phyloP scores from a whole-genome alignment of 2,329 filamentous ascomycete species.

The Cercospora sp. region DNA sequence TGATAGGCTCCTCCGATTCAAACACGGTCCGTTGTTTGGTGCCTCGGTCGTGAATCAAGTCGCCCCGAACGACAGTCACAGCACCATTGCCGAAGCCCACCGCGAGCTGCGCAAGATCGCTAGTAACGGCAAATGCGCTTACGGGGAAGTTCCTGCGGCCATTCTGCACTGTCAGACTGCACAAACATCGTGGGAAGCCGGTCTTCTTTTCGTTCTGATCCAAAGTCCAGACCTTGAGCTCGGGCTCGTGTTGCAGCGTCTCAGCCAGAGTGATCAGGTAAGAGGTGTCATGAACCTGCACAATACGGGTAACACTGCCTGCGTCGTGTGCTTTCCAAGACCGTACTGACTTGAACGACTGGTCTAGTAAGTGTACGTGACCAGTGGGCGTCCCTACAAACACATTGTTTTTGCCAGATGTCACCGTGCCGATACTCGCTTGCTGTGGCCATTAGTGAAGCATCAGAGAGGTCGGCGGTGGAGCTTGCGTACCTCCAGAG shows the following conservation, averaged over 20 bases:
- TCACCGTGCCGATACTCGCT: conserved; percentile 75
- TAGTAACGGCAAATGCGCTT: conserved; percentile 82
- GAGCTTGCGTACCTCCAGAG: conserved; percentile 35
- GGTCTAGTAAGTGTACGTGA: conserved; percentile 80
- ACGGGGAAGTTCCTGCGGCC: conserved; percentile 92
- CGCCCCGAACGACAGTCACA: conserved; percentile 89
- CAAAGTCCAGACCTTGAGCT: conserved; percentile 95
- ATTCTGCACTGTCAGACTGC: conserved; percentile 82
- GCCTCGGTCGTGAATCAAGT: conserved; percentile 91
- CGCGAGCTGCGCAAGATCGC: conserved; percentile 87
- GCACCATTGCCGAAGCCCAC: conserved; percentile 95
- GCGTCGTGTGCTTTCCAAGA: conserved; percentile 84
- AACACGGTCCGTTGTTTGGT: conserved; percentile 93
- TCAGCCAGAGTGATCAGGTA: conserved; percentile 84
- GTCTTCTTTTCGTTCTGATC: conserved; percentile 95
- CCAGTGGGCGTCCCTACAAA: conserved; percentile 88
- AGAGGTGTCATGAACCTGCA: conserved; percentile 83
- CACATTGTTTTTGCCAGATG: conserved; percentile 83
- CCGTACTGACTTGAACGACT: conserved; percentile 81
- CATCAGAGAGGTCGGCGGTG: not conserved
- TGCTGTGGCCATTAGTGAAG: conserved; percentile 41
- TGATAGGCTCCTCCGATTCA: conserved; percentile 95
- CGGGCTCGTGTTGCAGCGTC: conserved; percentile 81
- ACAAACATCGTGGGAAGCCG: conserved; percentile 82
- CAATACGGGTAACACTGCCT: conserved; percentile 84